Base-by-base conservation (phyloP, 106 monocot genomes). In the Allium sativum region DNA sequence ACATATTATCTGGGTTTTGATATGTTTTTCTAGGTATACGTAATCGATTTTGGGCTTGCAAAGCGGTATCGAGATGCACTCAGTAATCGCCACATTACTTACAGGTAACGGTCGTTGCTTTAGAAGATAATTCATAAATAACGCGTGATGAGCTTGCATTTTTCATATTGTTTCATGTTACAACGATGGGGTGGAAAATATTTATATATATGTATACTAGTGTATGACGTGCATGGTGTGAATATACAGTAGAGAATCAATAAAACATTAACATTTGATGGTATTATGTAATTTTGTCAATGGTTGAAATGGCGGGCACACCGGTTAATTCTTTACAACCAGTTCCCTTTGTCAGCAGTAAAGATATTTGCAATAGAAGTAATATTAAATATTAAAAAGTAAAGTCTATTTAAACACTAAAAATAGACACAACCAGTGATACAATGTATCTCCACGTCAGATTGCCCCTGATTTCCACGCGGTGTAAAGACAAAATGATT, bases 21-120 rank as follows among this genome's bases (percentile, higher is more conserved):
- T 20, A 6, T 10, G 7, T n/a, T 9, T 62, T 15, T 65, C 17
- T 62, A 96, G 95, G 95, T 96, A 14, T 96, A 90, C 61, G 76
- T 96, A 53, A 96, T 96, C 56, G 95, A 90, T 78, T 98, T 98
- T 85, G 96, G 96, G 40, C 91, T 98, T 77, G 91, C 96, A 57
- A 98, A 98, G 80, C 87, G 82, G 72, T 98, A 98, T 56, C 69
- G 95, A 4, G 95, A 96, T 54, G 55, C 84, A 18, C 64, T 59
- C 12, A 82, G 80, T 22, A 62, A 62, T 62, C 62, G 62, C 62
- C 62, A 62, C 62, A 62, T 62, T 47, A 77, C 96, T 56, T 62
- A 62, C 62, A 62, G 47, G 62, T 62, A 62, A 21, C 15, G 19
- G 4, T 7, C 41, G 17, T 7, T 61, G 45, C 9, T 45, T 10